Base-by-base conservation (phyloP, 495 filamentous ascomycete species). In the Podospora pseudopauciseta region DNA sequence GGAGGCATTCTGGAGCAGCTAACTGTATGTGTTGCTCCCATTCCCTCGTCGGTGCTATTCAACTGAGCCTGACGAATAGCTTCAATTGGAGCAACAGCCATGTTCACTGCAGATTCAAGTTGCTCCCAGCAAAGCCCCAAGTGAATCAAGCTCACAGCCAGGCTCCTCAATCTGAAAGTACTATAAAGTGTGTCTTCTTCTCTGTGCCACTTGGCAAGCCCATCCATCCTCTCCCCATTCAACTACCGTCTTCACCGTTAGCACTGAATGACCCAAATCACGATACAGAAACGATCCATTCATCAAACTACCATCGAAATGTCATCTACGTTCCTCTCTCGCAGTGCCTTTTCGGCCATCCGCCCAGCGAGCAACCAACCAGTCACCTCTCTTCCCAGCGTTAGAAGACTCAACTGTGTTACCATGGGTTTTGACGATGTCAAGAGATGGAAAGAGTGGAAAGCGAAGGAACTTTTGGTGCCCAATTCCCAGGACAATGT, bases 341-440 rank as follows among this genome's bases (percentile, higher is more conserved):
- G 9, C 9, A 11, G 39, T 11, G 15, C 5, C 39, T 13, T 58
- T 27, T 5, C 56, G 19, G 20, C 23, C n/a, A 7, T 27, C 6
- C 20, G 23, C 27, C 3, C 15, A 60, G 13, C 20, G 19, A 18
- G 4, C 59, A 28, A 49, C 30, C 4, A 7, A 18, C 6, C 27
- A 3, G 34, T 3, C 30, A 32, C n/a, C 15, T 63, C 61, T 32
- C 18, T 2, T 9, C 2, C 32, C 16, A 7, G 5, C 27, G 0
- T 26, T 2, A 61, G 23, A 18, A 4, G 7, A 2, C 59, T 72
- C 19, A 69, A 27, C 66, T 18, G 49, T 0, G n/a, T 67, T 1
- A 71, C 64, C 1, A 70, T 68, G 60, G 61, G 65, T 49, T 65
- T 69, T 34, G 61, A 62, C 11, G 59, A 67, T 9, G 66, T 69